phyloP scores from a whole-genome alignment of 1,139 yeast species.

The Pichia sp. region DNA sequence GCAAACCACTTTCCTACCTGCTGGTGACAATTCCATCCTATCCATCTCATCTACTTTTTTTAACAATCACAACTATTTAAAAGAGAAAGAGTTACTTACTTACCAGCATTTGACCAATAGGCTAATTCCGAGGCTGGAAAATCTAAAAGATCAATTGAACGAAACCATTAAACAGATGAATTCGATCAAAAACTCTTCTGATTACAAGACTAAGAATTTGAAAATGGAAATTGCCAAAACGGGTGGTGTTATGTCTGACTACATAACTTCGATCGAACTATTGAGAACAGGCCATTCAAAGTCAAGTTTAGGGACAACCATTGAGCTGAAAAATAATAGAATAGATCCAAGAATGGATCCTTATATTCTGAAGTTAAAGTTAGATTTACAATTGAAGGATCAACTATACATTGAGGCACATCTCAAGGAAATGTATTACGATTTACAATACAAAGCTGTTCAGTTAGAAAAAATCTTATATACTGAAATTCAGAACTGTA shows the following conservation, averaged over 20 bases:
- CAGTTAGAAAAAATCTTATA: conserved; percentile 68
- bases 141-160: conserved; percentile 59
- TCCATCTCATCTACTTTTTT: conserved; percentile 45
- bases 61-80: conserved; percentile 42
- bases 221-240: conserved; percentile 53
- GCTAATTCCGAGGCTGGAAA: conserved; percentile 66
- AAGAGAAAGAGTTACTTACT: conserved; percentile 43
- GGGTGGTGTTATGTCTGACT: conserved; percentile 45
- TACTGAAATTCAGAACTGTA: conserved; percentile 57
- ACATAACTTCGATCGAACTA: conserved; percentile 38
- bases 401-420: conserved; percentile 68
- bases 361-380: conserved; percentile 55
- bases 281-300: conserved; percentile 32
- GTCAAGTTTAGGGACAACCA: conserved; percentile 30
- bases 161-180: conserved; percentile 65
- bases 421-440: conserved; percentile 64
- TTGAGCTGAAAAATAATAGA: conserved; percentile 19
- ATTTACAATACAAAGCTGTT: conserved; percentile 66
- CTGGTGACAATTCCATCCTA: conserved; percentile 48
- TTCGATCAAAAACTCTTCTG: conserved; percentile 44
- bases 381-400: conserved; percentile 64
- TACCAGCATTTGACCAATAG: conserved; percentile 55
- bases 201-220: conserved; percentile 46
- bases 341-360: conserved; percentile 50
- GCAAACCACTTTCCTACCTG: conserved; percentile 48